Base-by-base conservation (phyloP, 108 stramenopile species). In the Epithemia pelagica region DNA sequence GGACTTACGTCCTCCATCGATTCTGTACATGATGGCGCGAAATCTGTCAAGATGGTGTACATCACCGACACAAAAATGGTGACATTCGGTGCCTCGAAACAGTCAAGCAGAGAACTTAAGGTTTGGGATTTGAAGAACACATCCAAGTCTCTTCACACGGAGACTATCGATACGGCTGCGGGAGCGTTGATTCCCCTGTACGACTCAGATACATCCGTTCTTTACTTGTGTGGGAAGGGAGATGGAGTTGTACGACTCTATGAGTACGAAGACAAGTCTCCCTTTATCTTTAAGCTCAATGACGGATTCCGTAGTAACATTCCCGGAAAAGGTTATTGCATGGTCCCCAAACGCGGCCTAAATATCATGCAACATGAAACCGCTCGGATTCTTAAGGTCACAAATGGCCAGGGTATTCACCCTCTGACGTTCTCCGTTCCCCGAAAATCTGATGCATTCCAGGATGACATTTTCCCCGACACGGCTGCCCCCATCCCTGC, bases 151-250 rank as follows among this genome's bases (percentile, higher is more conserved):
- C 58, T 98, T 46, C 72, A 74, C 61, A 72, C 66, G 53, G 87
- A 95, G 62, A 87, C 94, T 54, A 86, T 99, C 62, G 99, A 99
- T 75, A 94, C 91, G 64, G 96, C 97, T 7, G 89, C 97, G 0
- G 99, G 99, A 54, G 97, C 96, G 7, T 74, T 99, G 68, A 84
- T 98, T 69, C 99, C 99, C 7, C 90, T 98, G 75, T 99, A 81
- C 65, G 99, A 99, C 70, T 59, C 65, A 19, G 97, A 96, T 72
- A 96, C 93, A 21, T 72, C 71, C 66, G 84, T 99, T 5, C 81
- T 99, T 26, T 99, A 96, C 85, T 83, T 99, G 33, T 92, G 90
- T 62, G 99, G 97, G 57, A 99, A 99, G 86, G 99, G 99, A 26
- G 97, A 99, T 78, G 99, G 97, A 52, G 95, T 96, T 74, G 94